Conservation (phyloP, 441 rosid species). For the Adansonia grandidieri region DNA sequence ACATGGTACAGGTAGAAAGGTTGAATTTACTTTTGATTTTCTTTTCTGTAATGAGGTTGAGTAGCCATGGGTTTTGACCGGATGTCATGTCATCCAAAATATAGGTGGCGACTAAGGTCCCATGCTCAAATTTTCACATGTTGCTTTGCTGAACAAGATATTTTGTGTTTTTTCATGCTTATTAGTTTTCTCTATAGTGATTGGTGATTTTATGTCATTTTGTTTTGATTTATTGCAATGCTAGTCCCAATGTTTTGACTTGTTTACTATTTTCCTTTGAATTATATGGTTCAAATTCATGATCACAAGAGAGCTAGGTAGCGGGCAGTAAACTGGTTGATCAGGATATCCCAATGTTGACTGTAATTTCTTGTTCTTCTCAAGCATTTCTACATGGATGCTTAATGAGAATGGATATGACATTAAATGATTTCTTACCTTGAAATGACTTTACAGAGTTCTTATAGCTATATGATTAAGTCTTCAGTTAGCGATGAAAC, state of each 20-base stretch:
- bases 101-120: neutral
- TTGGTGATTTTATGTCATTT: neutral
- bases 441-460: neutral
- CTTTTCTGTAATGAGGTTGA: slow-evolving; percentile 11
- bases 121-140: neutral
- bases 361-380: neutral
- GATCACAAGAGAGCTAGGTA: neutral
- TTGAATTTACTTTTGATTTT: slow-evolving; percentile 6
- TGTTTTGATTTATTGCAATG: neutral
- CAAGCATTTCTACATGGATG: neutral
- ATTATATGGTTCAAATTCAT: neutral
- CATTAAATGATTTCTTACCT: neutral
- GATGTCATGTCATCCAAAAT: neutral
- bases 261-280: neutral
- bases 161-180: neutral
- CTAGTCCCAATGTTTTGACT: neutral
- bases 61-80: neutral
- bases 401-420: neutral
- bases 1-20: slow-evolving; percentile 33
- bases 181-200: neutral
- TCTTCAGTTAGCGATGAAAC: neutral
- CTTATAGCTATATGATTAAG: neutral
- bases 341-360: neutral
- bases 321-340: neutral
- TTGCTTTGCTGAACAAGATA: neutral